Conservation (phyloP, 805 yeast species). For the Cyberlindnera mycetangii region DNA sequence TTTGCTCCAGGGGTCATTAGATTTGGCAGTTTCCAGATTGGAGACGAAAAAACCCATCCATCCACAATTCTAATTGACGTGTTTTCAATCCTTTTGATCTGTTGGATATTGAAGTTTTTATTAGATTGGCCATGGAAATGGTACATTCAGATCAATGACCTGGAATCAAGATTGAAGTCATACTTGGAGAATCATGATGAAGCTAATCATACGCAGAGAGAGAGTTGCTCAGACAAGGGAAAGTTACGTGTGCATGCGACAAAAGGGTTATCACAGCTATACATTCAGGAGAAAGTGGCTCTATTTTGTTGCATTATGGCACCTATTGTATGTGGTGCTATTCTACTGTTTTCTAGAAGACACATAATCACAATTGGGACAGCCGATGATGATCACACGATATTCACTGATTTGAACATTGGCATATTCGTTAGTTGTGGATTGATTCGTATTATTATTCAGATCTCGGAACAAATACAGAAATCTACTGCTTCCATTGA, state of each 20-base stretch:
- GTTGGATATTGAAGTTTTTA: slow-evolving; percentile 34
- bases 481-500: slow-evolving; percentile 20
- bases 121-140: slow-evolving; percentile 45
- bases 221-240: background rate
- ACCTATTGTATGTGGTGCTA: slow-evolving; percentile 29
- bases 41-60: slow-evolving; percentile 14
- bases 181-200: slow-evolving; percentile 5
- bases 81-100: slow-evolving; percentile 32
- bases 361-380: slow-evolving; percentile 28
- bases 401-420: slow-evolving; percentile 38
- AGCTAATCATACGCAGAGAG: background rate
- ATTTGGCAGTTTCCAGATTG: slow-evolving; percentile 14
- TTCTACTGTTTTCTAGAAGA: slow-evolving; percentile 32
- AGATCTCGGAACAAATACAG: slow-evolving; percentile 20
- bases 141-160: slow-evolving; percentile 29
- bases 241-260: slow-evolving; percentile 4
- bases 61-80: slow-evolving; percentile 31
- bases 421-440: slow-evolving; percentile 36
- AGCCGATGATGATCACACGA: slow-evolving; percentile 23
- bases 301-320: slow-evolving; percentile 29
- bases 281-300: slow-evolving; percentile 25
- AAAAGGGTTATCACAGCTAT: slow-evolving; percentile 7
- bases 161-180: slow-evolving; percentile 12
- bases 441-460: slow-evolving; percentile 28
- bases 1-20: slow-evolving; percentile 17